Base-by-base conservation (phyloP, 768 basidiomycete species). In the Calocybe indica region DNA sequence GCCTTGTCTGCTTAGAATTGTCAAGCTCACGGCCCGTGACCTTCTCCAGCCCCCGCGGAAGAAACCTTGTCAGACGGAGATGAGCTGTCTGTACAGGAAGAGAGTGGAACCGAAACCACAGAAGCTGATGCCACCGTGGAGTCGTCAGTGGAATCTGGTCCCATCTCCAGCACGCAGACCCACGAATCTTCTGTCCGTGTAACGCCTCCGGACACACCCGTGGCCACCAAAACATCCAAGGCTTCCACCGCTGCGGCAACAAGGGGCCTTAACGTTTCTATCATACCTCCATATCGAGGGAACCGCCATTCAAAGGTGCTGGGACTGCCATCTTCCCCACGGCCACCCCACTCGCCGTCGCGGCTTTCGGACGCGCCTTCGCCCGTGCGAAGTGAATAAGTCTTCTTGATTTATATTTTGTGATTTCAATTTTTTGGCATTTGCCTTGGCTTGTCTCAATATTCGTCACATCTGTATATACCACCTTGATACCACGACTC, bases 1-100 rank as follows among this genome's bases (percentile, higher is more conserved):
- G 52, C 22, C 22, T 22, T 22, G 22, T 22, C 22, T 22, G 22
- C 22, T 4, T 22, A 4, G 22, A 22, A 4, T 22, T 22, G 22
- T 22, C 22, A 22, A 22, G 22, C 22, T 22, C 22, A 22, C 22
- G 22, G 22, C 22, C 22, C 22, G 22, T 22, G 22, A 32, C 47
- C 49, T 41, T 52, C 55, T 45, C 52, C 49, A 72, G 69, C 69
- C 41, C 55, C 75, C 48, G 62, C 75, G 40, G 82, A 86, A 46
- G 88, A 88, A 51, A 70, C 65, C 2, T 80, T 75, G 43, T 87
- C 83, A 5, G 88, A 88, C 43, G 79, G 76, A 34, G 90, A 90
- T 43, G 80, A 82, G 46, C 62, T 75, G 47, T 85, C 83, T 3
- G 58, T 79, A 15, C 76, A 80, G 37, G 86, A 87, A 43, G 88